Percentiles rank a stretch among this genome's conserved stretches.
phyloP scores from a whole-genome alignment of 2,329 filamentous ascomycete genomes.

The Sarocladium kiliense region DNA sequence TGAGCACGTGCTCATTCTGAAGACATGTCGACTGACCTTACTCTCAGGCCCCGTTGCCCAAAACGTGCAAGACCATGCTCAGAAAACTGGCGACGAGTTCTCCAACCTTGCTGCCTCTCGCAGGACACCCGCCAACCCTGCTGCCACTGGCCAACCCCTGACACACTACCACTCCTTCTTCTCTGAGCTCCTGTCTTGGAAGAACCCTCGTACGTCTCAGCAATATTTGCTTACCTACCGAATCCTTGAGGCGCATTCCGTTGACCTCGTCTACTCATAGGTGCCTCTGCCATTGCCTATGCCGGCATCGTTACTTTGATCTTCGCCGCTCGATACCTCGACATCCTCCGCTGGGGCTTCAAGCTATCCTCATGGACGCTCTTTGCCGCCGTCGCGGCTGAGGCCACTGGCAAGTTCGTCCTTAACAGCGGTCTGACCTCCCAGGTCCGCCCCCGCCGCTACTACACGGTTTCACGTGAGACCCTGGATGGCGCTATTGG shows the following conservation, averaged over 20 bases:
- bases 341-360: conserved; percentile 59
- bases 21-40: not conserved
- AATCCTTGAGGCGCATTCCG: conserved; percentile 6
- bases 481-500: conserved; percentile 56
- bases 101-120: conserved; percentile 54
- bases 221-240: not conserved
- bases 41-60: conserved; percentile 51
- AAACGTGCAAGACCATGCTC: conserved; percentile 51
- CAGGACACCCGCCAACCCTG: conserved; percentile 45
- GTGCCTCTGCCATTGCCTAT: conserved; percentile 62
- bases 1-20: not conserved
- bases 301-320: conserved; percentile 52
- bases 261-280: conserved; percentile 28
- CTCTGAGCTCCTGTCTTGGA: conserved; percentile 63
- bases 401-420: conserved; percentile 55
- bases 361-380: conserved; percentile 62
- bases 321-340: conserved; percentile 59
- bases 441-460: conserved; percentile 61
- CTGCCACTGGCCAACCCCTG: conserved; percentile 57
- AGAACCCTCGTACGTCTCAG: conserved; percentile 54
- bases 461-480: conserved; percentile 61
- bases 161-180: conserved; percentile 70
- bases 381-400: conserved; percentile 54
- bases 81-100: conserved; percentile 51
- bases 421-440: conserved; percentile 58